Evolutionary conservation across 495 filamentous ascomycete genomes (phyloP).

Genomic region (Penicillium desertorum): DNA sequence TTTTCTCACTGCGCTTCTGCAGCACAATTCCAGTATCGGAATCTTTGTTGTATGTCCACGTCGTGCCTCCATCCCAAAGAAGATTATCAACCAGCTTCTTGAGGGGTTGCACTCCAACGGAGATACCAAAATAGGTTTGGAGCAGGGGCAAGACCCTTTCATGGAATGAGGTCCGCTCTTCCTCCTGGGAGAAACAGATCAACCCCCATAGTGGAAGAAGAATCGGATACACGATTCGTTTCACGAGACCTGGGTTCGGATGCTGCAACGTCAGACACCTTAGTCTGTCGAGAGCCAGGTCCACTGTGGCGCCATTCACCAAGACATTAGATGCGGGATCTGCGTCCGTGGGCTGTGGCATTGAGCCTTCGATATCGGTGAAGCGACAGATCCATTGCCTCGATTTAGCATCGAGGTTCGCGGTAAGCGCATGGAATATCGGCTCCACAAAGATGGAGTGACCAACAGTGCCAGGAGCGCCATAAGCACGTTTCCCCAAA

Average conservation of each 20-base stretch:
- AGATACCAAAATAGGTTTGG: constrained; percentile 50
- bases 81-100: constrained; percentile 49
- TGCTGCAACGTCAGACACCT: constrained; percentile 60
- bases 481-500: constrained; percentile 62
- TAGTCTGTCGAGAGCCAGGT: constrained; percentile 55
- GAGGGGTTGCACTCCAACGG: constrained; percentile 42
- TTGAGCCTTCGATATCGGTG: constrained; percentile 10
- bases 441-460: constrained; percentile 69
- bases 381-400: constrained; percentile 26
- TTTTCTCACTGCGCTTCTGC: constrained; percentile 19
- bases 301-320: constrained; percentile 27
- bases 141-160: constrained; percentile 39
- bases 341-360: neutral
- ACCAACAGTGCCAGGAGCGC: constrained; percentile 66
- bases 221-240: constrained; percentile 62
- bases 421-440: constrained; percentile 61
- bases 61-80: constrained; percentile 51
- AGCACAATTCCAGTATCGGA: constrained; percentile 39
- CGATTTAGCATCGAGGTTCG: constrained; percentile 38
- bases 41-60: constrained; percentile 48
- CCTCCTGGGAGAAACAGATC: constrained; percentile 51
- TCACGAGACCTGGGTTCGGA: constrained; percentile 71
- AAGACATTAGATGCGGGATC: constrained; percentile 14
- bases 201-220: constrained; percentile 70
- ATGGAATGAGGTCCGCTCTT: constrained; percentile 29